Conservation (phyloP, 2,329 filamentous ascomycete species). For the Dissoconium aciculare region DNA sequence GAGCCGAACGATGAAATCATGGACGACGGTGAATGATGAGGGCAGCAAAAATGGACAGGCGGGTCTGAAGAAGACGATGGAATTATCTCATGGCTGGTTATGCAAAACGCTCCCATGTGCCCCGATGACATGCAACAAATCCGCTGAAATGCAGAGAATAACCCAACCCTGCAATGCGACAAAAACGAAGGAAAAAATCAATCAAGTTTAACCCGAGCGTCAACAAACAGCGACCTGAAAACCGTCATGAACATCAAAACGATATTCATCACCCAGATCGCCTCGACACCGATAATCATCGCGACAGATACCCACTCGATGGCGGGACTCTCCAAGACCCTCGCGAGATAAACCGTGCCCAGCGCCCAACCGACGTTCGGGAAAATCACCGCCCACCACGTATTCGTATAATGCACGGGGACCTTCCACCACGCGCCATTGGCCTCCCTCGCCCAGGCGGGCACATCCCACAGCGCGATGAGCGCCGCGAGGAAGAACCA, state of each 20-base stretch:
- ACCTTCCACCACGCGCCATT: slow-evolving; percentile 8
- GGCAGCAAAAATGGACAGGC: too few species aligned
- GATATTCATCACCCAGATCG: slow-evolving; percentile 39
- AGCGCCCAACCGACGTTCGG: slow-evolving; percentile 51
- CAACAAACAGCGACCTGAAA: slow-evolving; percentile 18
- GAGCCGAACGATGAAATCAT: slow-evolving; percentile 54
- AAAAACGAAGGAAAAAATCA: too few species aligned
- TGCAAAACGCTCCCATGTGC: too few species aligned
- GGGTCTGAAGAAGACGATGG: too few species aligned
- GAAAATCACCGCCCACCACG: slow-evolving; percentile 40
- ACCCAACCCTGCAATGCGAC: too few species aligned
- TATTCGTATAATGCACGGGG: slow-evolving; percentile 9
- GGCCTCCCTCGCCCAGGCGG: slow-evolving; percentile 1
- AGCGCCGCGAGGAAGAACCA: slow-evolving; percentile 20
- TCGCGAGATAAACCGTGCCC: slow-evolving; percentile 43
- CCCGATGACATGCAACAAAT: too few species aligned
- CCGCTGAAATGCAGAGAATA: too few species aligned
- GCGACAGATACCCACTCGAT: slow-evolving; percentile 40
- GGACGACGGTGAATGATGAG: too few species aligned
- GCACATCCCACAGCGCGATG: slow-evolving; percentile 7
- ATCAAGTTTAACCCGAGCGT: slow-evolving; percentile 11
- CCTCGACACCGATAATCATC: slow-evolving; percentile 42
- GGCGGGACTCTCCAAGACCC: slow-evolving; percentile 34
- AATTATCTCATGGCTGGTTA: too few species aligned
- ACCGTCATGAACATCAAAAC: slow-evolving; percentile 38